Conservation (phyloP, 371 early-diverging fungal species). For the Rhizomucor pusillus region DNA sequence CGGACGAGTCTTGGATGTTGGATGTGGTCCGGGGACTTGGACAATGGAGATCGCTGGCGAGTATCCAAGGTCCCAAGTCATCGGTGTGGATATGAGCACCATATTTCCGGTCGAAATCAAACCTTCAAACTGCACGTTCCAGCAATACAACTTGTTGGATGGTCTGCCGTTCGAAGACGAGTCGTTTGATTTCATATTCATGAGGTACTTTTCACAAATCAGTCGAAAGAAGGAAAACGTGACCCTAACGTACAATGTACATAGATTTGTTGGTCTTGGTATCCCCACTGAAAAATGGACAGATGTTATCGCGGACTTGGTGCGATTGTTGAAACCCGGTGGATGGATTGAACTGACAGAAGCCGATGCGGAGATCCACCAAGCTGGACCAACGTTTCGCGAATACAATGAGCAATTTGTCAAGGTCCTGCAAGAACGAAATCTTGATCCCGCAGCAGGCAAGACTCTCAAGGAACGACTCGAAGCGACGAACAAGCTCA, state of each 20-base stretch:
- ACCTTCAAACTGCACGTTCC: constrained; percentile 42
- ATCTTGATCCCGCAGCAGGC: constrained; percentile 35
- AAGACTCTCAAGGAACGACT: constrained; percentile 25
- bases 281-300: constrained; percentile 31
- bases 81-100: constrained; percentile 44
- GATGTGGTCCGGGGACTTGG: constrained; percentile 60
- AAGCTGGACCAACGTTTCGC: constrained; percentile 36
- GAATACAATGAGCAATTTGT: constrained; percentile 30
- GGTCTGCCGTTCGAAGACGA: constrained; percentile 38
- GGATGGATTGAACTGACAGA: constrained; percentile 49
- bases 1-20: constrained; percentile 47
- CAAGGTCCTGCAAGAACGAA: constrained; percentile 20
- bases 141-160: constrained; percentile 32
- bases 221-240: not conserved
- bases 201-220: constrained; percentile 25
- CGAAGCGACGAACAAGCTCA: constrained; percentile 15
- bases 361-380: constrained; percentile 34
- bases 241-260: not conserved
- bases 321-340: constrained; percentile 43
- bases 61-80: constrained; percentile 52
- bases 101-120: constrained; percentile 43
- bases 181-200: constrained; percentile 49
- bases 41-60: constrained; percentile 59
- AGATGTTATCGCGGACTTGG: constrained; percentile 23
- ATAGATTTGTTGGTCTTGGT: constrained; percentile 38